Evolutionary conservation across 2,329 filamentous ascomycete species (phyloP).

Genomic region (Monosporascus sp.): DNA sequence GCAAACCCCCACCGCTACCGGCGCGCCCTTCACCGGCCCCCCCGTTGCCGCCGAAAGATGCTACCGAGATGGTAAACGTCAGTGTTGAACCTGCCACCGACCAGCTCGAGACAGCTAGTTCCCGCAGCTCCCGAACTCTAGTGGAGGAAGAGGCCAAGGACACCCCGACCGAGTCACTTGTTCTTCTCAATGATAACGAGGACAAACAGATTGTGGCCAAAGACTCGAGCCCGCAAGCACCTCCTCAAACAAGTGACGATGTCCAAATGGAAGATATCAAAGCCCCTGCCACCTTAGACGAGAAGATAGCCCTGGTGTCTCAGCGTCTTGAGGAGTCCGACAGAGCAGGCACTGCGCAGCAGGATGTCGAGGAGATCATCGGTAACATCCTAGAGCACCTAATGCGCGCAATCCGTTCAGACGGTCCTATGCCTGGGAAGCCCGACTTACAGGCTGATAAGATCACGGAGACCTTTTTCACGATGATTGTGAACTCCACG

Average conservation of each 20-base stretch:
- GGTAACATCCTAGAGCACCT: conserved; percentile 86
- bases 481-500: conserved; percentile 55
- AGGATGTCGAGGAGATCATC: conserved; percentile 95
- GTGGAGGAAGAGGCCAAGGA: conserved; percentile 39
- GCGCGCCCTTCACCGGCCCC: conserved; percentile 38
- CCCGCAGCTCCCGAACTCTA: conserved; percentile 46
- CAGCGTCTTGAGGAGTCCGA: conserved; percentile 40
- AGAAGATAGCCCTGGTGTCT: conserved; percentile 34
- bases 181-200: conserved; percentile 22
- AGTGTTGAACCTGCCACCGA: conserved; percentile 27
- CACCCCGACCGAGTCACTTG: conserved; percentile 28
- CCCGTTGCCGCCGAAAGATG: conserved; percentile 23
- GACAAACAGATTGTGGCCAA: neutral
- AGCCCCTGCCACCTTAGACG: conserved; percentile 33
- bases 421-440: conserved; percentile 51
- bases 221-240: neutral
- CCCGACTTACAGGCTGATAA: conserved; percentile 75
- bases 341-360: conserved; percentile 61
- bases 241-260: conserved; percentile 15
- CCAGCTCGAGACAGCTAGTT: conserved; percentile 37
- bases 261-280: conserved; percentile 18
- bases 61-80: conserved; percentile 30
- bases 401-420: conserved; percentile 78
- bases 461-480: conserved; percentile 66
- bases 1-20: conserved; percentile 43